Conservation (phyloP, 2,329 filamentous ascomycete species). For the Fusarium oligoseptatum region DNA sequence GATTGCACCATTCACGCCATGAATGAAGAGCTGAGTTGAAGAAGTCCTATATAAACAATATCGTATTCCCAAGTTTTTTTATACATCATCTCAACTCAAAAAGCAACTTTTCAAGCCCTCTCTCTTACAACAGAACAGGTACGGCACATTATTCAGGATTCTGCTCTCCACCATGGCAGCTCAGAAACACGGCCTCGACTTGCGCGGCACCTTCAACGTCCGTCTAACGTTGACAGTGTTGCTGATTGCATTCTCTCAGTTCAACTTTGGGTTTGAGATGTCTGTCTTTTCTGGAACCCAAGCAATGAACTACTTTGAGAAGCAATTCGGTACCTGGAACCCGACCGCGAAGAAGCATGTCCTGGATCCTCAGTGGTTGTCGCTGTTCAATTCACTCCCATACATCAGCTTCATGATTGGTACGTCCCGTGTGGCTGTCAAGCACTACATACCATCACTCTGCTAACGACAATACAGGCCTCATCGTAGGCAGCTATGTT, state of each 20-base stretch:
- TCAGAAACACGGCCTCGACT: background rate
- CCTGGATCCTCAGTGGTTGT: background rate
- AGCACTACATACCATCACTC: background rate
- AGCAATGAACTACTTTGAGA: constrained; percentile 49
- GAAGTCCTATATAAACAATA: background rate
- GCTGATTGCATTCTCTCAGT: constrained; percentile 49
- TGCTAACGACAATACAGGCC: background rate
- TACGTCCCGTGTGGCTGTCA: background rate
- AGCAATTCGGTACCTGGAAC: constrained; percentile 44
- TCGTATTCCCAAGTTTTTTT: background rate
- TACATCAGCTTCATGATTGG: background rate
- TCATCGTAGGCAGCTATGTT: constrained; percentile 46
- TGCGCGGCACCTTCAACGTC: constrained; percentile 25
- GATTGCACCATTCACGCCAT: background rate
- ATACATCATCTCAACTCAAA: background rate
- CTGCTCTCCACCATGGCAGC: background rate
- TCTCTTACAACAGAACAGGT: background rate
- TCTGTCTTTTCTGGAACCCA: constrained; percentile 51
- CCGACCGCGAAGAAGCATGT: background rate
- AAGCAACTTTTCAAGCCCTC: background rate
- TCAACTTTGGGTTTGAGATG: constrained; percentile 54
- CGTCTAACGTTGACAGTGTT: constrained; percentile 14
- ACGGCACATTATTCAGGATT: background rate
- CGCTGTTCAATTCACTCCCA: background rate
- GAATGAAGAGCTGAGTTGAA: background rate